phyloP scores from a whole-genome alignment of 2,329 filamentous ascomycete species.

The Clonostachys byssicola region DNA sequence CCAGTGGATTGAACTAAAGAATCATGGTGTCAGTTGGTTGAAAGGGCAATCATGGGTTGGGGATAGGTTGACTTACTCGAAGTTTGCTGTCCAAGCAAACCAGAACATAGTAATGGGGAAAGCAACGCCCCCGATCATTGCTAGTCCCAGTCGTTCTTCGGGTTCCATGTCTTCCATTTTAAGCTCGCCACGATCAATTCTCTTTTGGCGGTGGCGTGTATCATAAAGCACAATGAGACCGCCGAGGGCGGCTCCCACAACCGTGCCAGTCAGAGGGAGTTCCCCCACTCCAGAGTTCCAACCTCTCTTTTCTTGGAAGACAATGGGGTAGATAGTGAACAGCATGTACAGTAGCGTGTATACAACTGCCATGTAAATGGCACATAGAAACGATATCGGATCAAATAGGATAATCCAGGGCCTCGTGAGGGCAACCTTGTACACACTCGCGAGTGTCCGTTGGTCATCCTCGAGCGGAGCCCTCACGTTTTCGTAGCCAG shows the following conservation, averaged over 20 bases:
- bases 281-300: constrained; percentile 51
- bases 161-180: constrained; percentile 19
- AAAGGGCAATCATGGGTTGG: neutral
- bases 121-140: constrained; percentile 45
- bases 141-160: constrained; percentile 54
- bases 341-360: constrained; percentile 53
- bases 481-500: constrained; percentile 46
- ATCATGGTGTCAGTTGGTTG: neutral
- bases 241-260: constrained; percentile 41
- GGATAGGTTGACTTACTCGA: constrained; percentile 26
- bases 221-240: constrained; percentile 32
- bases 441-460: constrained; percentile 34
- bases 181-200: constrained; percentile 26
- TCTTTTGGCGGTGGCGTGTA: constrained; percentile 29
- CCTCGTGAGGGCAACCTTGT: constrained; percentile 46
- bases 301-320: constrained; percentile 45
- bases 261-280: constrained; percentile 44
- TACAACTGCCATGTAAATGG: constrained; percentile 47
- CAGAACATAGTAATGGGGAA: constrained; percentile 58
- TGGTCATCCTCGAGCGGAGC: constrained; percentile 41
- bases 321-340: constrained; percentile 52
- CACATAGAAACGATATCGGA: constrained; percentile 44
- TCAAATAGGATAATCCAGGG: constrained; percentile 52
- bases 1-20: constrained; percentile 46
- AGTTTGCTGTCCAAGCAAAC: constrained; percentile 56